phyloP scores from a whole-genome alignment of 1,284 basidiomycete species.

The Agroathelia rolfsii region DNA sequence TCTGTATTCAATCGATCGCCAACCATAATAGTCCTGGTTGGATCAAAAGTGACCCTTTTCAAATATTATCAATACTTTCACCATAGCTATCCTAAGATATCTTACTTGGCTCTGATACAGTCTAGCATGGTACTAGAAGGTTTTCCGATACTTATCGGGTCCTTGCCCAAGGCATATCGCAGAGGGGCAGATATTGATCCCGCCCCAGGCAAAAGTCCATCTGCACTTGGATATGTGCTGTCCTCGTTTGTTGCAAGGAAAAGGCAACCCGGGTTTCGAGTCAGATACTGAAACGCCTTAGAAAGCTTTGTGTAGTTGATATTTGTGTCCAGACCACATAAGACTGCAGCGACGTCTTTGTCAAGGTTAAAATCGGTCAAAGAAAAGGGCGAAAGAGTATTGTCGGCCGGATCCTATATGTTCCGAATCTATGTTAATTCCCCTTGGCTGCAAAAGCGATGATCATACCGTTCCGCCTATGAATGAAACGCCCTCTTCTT shows the following conservation, averaged over 20 bases:
- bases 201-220: constrained; percentile 79
- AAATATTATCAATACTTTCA: constrained; percentile 6
- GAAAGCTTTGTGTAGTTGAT: constrained; percentile 91
- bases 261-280: constrained; percentile 65
- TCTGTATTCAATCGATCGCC: constrained; percentile 95
- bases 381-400: constrained; percentile 63
- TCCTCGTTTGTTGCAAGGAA: constrained; percentile 95
- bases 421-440: constrained; percentile 2
- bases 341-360: constrained; percentile 76
- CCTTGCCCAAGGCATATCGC: constrained; percentile 59
- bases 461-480: constrained; percentile 77
- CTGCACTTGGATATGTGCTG: constrained; percentile 76
- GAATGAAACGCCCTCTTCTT: constrained; percentile 70
- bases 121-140: constrained; percentile 90
- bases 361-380: constrained; percentile 69
- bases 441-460: constrained; percentile 1
- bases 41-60: constrained; percentile 75
- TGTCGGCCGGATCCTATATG: constrained; percentile 71
- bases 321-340: constrained; percentile 76
- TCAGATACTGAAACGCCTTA: constrained; percentile 89
- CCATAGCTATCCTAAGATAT: constrained; percentile 10
- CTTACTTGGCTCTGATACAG: constrained; percentile 89
- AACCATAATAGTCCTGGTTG: constrained; percentile 82
- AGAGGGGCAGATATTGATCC: constrained; percentile 82
- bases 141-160: constrained; percentile 83